Percentiles rank a stretch among this genome's conserved stretches.
These are phyloP conservation scores for Luffa aegyptiaca DNA, from an alignment of 306 rosid genomes.

Conservation along the genomic window DNA sequence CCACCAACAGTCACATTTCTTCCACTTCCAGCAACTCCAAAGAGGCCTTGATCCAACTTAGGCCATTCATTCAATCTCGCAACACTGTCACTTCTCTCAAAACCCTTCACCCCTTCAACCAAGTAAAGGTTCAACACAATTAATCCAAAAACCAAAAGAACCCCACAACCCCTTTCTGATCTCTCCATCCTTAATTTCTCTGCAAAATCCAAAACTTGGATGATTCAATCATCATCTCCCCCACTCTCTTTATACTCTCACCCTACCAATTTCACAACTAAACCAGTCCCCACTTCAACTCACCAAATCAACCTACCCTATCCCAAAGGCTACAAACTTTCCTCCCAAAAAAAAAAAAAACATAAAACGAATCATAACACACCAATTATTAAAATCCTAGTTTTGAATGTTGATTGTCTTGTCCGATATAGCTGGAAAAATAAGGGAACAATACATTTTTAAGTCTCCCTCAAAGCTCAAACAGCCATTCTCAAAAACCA, in stretches of 20 bases:
- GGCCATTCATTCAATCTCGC: neutral
- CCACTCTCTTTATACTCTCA: slow-evolving; percentile 10
- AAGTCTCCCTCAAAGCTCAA: too few relatives aligned
- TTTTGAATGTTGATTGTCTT: too few relatives aligned
- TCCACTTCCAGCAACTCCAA: neutral
- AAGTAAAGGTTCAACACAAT: slow-evolving; percentile 7
- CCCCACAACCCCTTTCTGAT: neutral
- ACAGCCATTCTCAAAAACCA: neutral
- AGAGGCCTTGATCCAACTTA: neutral
- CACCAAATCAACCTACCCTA: neutral
- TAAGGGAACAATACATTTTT: too few relatives aligned
- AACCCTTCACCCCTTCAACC: slow-evolving; percentile 1
- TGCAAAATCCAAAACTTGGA: slow-evolving; percentile 4
- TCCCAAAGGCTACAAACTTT: neutral
- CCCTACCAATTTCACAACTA: neutral
- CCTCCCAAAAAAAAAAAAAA: neutral
- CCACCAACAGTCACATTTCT: neutral
- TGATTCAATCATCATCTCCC: neutral
- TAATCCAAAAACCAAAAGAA: slow-evolving; percentile 10
- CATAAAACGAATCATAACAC: too few relatives aligned
- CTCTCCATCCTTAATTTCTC: slow-evolving; percentile 4
- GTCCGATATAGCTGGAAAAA: too few relatives aligned
- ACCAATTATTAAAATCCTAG: too few relatives aligned
- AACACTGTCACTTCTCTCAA: neutral
- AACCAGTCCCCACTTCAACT: neutral